Evolutionary conservation across 768 basidiomycete species (phyloP), one percentile per base, ranked within the genome.

Genomic region (Kwoniella dendrophila): DNA sequence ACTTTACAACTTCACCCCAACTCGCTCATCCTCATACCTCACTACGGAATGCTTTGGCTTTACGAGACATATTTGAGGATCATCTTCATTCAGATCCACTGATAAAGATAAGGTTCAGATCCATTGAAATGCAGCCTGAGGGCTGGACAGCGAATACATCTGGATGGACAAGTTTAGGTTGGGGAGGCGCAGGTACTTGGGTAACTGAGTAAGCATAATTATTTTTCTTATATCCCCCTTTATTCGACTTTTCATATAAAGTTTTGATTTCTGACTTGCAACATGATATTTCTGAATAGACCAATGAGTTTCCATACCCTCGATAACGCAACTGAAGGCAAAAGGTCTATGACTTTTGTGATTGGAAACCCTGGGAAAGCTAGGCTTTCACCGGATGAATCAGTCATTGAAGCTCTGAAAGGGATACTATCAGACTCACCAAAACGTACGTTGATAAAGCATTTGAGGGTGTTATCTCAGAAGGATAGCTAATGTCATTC

Each of bases 161-260:
- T 32, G 72, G 64, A 18, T 73, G 68, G 68, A 53, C 54, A 14
- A 59, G 53, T 16, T 24, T 62, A 5, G 72, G 65, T 40, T 49
- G 64, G 60, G 59, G 66, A n/a, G 40, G 61, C 22, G 51, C 62
- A 20, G 56, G 54, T 2, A 33, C 58, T 24, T 75, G 70, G 70
- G 47, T 56, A 12, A 56, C 61, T 44, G 73, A 75, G 72, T 74
- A 40, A 68, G 72, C n/a, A n/a, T n/a, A n/a, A n/a, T n/a, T n/a
- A n/a, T n/a, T n/a, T n/a, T n/a, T n/a, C n/a, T n/a, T n/a, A n/a
- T n/a, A n/a, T n/a, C n/a, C n/a, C n/a, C n/a, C 59, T n/a, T 38
- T 29, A 16, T 32, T 32, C 51, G 29, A 26, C 48, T 7, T 4
- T 5, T 26, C 12, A 49, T 49, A 32, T 6, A 32, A 11, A 55